phyloP scores from a whole-genome alignment of 2,329 filamentous ascomycete genomes.

The Helotiales sp. region DNA sequence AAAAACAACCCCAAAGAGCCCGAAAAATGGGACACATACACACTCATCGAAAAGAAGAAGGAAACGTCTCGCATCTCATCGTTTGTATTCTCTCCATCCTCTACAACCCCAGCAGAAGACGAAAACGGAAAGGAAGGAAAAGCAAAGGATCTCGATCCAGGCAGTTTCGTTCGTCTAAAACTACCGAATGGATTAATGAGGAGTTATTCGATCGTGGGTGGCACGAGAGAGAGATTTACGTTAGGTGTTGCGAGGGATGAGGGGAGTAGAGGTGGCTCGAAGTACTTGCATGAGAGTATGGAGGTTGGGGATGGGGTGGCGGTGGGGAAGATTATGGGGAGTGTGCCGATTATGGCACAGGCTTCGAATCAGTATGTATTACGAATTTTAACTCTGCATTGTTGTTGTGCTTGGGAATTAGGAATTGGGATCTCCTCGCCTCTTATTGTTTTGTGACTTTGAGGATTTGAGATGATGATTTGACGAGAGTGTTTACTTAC shows the following conservation, averaged over 20 bases:
- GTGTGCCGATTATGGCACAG: constrained; percentile 51
- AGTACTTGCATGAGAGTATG: constrained; percentile 58
- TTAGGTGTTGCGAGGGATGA: constrained; percentile 63
- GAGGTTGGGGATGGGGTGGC: constrained; percentile 55
- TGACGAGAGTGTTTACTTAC: not conserved
- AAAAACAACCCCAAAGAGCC: constrained; percentile 36
- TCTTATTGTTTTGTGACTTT: not conserved
- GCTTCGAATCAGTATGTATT: constrained; percentile 47
- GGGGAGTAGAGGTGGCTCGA: constrained; percentile 63
- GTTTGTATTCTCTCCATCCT: constrained; percentile 55
- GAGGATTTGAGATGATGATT: not conserved
- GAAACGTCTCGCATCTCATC: constrained; percentile 58
- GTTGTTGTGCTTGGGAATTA: no score
- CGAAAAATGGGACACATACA: constrained; percentile 45
- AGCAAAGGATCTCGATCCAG: constrained; percentile 47
- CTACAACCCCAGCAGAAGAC: no score
- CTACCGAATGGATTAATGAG: constrained; percentile 61
- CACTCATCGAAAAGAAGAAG: constrained; percentile 53
- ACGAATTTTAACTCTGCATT: not conserved
- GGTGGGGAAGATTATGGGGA: constrained; percentile 56
- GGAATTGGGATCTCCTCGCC: no score
- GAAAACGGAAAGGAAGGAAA: no score
- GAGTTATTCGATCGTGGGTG: constrained; percentile 64
- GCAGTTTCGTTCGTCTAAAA: constrained; percentile 61
- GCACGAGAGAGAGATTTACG: constrained; percentile 55